Base-by-base conservation (phyloP, 2,329 filamentous ascomycete genomes). In the Periglandula ipomoeae region DNA sequence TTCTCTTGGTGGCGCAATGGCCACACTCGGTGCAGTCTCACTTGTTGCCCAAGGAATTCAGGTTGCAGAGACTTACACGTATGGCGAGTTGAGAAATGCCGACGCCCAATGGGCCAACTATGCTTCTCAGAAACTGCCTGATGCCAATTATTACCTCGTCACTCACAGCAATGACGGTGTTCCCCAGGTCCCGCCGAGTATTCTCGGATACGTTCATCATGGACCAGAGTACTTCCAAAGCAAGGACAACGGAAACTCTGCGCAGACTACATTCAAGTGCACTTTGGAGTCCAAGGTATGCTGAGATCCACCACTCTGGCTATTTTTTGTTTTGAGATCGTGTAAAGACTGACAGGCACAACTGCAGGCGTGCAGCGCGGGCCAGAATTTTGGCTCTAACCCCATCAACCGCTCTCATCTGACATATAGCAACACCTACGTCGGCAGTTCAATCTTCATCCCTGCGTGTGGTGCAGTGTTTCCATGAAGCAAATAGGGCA, bases 131-230 rank as follows among this genome's bases (percentile, higher is more conserved):
- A 30, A 37, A 22, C 10, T 44, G 10, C 46, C 30, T 8, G 46
- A 44, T 13, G 19, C 38, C 6, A 43, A 17, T 2, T 48, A 48
- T 20, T 48, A 34, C 20, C 46, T 38, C 26, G 30, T 48, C 26
- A 48, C 46, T 3, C 46, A 48, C 23, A 17, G 9, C 46, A 48
- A 48, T n/a, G 46, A 48, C 10, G 46, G 46, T 30, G 46, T 48
- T 15, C 46, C 46, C 10, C 46, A 48, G 23, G 34, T 48, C 20
- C 46, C 46, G 15, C 46, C 46, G 38, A 20, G 26, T 4, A 5
- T 26, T 19, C 39, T 48, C 3, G 46, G 46, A 17, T 48, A 48
- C n/a, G 39, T 40, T 11, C 46, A 48, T n/a, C 46, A 48, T 27
- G 39, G 46, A 11, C 19, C 38, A 7, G 46, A 48, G 40, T 48